Conservation (phyloP, 352 stramenopile species). For the Phytophthora pinifolia region DNA sequence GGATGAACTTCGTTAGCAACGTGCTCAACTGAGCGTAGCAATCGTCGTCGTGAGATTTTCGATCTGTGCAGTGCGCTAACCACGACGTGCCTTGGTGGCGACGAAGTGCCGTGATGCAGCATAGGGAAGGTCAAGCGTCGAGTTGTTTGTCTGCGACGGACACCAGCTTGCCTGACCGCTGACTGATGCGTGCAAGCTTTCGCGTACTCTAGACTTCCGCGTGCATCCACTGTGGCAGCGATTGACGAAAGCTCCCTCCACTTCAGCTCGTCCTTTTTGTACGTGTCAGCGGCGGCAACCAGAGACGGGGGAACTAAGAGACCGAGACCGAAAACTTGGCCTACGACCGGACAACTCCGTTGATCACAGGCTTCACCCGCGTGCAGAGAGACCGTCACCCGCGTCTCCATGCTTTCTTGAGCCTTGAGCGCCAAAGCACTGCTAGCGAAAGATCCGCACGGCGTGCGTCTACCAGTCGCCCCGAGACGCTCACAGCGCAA, state of each 20-base stretch:
- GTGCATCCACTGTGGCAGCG: neutral
- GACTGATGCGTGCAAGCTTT: constrained; percentile 1
- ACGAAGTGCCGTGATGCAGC: too few relatives aligned
- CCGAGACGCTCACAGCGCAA: constrained; percentile 16
- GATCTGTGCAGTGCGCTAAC: too few relatives aligned
- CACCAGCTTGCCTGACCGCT: neutral
- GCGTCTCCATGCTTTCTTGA: constrained; percentile 16
- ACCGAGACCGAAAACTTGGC: too few relatives aligned
- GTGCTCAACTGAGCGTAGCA: too few relatives aligned
- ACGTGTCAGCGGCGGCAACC: constrained; percentile 14
- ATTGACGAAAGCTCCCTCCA: constrained; percentile 20
- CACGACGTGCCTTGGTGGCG: too few relatives aligned
- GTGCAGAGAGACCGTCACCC: constrained; percentile 5
- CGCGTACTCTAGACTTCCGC: neutral
- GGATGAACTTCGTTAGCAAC: too few relatives aligned
- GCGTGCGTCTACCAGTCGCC: constrained; percentile 1
- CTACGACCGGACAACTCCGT: constrained; percentile 15
- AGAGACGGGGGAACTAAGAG: constrained; percentile 18
- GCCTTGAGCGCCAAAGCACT: too few relatives aligned
- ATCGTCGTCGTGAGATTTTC: too few relatives aligned
- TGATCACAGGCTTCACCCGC: constrained; percentile 17
- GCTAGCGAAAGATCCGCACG: constrained; percentile 8
- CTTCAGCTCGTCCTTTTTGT: constrained; percentile 15
- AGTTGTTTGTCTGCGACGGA: constrained; percentile 8
- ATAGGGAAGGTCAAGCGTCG: constrained; percentile 3